phyloP scores from a whole-genome alignment of 2,329 filamentous ascomycete genomes.

The Hirsutella thompsonii region DNA sequence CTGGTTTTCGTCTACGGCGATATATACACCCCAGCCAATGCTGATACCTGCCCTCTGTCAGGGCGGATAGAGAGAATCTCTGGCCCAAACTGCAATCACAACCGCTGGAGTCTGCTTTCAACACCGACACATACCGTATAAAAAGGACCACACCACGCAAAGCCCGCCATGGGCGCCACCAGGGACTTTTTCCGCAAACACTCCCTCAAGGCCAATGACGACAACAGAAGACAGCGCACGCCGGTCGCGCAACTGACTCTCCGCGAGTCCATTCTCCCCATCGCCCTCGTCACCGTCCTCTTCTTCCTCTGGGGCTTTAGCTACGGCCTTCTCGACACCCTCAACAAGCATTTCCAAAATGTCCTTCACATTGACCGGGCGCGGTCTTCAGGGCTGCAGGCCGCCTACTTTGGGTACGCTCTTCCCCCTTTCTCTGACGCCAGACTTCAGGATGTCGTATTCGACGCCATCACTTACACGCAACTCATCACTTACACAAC shows the following conservation, averaged over 20 bases:
- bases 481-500: too few relatives aligned
- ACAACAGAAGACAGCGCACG: constrained; percentile 25
- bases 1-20: too few relatives aligned
- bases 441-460: neutral
- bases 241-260: constrained; percentile 45
- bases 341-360: constrained; percentile 37
- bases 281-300: constrained; percentile 38
- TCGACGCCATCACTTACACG: too few relatives aligned
- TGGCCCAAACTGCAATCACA: too few relatives aligned
- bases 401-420: constrained; percentile 43
- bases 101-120: too few relatives aligned
- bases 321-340: constrained; percentile 31
- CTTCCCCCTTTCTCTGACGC: neutral
- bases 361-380: constrained; percentile 29
- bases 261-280: constrained; percentile 52
- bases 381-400: constrained; percentile 32
- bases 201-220: constrained; percentile 30
- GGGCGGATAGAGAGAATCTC: too few relatives aligned
- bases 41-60: too few relatives aligned
- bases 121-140: too few relatives aligned
- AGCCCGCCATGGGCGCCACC: constrained; percentile 20
- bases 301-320: constrained; percentile 36
- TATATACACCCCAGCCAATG: too few relatives aligned
- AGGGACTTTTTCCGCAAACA: constrained; percentile 30
- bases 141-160: too few relatives aligned